Conservation (phyloP, 169 alveolate species). For the Plasmodium coatneyi region DNA sequence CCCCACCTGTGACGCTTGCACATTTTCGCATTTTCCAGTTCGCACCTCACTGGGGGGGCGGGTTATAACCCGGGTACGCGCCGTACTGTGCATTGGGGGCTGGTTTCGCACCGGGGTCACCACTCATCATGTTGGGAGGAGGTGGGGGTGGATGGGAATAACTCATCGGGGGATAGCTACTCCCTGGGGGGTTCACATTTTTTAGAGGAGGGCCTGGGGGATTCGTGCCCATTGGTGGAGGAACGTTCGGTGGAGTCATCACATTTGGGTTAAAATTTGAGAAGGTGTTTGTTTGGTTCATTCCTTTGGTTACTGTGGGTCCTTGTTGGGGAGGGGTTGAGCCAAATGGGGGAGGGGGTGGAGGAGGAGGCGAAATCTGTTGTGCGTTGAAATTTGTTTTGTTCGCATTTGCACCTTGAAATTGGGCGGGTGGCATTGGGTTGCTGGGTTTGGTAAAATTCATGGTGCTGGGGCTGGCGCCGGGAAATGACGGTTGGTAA, state of each 20-base stretch:
- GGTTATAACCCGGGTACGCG: slow-evolving; percentile 41
- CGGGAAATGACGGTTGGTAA: not conserved
- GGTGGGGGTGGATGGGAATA: slow-evolving; percentile 25
- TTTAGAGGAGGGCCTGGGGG: slow-evolving; percentile 5
- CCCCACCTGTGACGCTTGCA: not conserved
- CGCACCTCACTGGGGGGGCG: slow-evolving; percentile 20
- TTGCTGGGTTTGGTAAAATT: slow-evolving; percentile 2
- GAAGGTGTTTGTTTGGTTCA: slow-evolving; percentile 14
- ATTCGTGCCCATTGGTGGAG: slow-evolving; percentile 2
- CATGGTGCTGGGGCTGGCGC: not conserved
- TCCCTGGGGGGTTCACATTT: not conserved
- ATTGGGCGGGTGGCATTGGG: slow-evolving; percentile 24
- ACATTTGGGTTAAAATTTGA: slow-evolving; percentile 24
- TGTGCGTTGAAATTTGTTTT: slow-evolving; percentile 43
- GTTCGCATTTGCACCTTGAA: slow-evolving; percentile 27
- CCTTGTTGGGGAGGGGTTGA: slow-evolving; percentile 4
- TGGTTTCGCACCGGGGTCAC: slow-evolving; percentile 15
- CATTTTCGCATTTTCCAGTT: not conserved
- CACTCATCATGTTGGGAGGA: slow-evolving; percentile 8
- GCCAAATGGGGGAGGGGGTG: slow-evolving; percentile 36
- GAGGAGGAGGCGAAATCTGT: slow-evolving; percentile 22
- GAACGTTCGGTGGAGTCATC: slow-evolving; percentile 16
- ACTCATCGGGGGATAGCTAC: slow-evolving; percentile 11
- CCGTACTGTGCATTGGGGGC: slow-evolving; percentile 14
- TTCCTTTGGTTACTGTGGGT: not conserved